Evolutionary conservation across 805 yeast genomes (phyloP).

Genomic region (Saccharomyces paradoxus): DNA sequence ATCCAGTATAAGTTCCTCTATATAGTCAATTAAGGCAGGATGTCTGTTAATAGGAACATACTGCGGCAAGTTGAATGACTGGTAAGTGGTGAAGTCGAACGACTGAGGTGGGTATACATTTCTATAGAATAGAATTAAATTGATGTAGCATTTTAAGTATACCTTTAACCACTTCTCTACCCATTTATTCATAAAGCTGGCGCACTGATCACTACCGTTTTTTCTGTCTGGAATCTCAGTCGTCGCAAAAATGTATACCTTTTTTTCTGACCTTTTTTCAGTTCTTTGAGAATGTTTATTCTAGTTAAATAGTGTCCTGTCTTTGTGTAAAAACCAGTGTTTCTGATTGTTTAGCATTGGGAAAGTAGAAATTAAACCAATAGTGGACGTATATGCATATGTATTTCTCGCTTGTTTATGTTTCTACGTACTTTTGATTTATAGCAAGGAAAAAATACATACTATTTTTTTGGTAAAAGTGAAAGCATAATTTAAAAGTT

Average conservation of each 20-base stretch:
- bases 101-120: conserved; percentile 32
- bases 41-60: conserved; percentile 39
- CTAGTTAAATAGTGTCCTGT: neutral
- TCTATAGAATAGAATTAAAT: conserved; percentile 31
- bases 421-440: neutral
- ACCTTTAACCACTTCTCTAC: conserved; percentile 24
- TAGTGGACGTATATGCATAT: neutral
- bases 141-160: conserved; percentile 33
- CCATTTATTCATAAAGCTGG: conserved; percentile 15
- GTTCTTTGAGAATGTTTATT: neutral
- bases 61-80: conserved; percentile 36
- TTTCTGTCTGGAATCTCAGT: neutral
- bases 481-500: neutral
- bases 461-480: neutral
- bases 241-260: neutral
- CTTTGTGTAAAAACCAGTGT: neutral
- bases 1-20: conserved; percentile 29
- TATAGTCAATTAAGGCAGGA: conserved; percentile 36
- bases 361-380: neutral
- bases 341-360: too few relatives aligned
- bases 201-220: neutral
- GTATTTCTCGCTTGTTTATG: neutral
- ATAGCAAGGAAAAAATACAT: neutral
- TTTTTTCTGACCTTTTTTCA: too few relatives aligned
- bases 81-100: conserved; percentile 31